Conservation (phyloP, 192 early-diverging fungal genomes). For the Powellomyces hirtus region DNA sequence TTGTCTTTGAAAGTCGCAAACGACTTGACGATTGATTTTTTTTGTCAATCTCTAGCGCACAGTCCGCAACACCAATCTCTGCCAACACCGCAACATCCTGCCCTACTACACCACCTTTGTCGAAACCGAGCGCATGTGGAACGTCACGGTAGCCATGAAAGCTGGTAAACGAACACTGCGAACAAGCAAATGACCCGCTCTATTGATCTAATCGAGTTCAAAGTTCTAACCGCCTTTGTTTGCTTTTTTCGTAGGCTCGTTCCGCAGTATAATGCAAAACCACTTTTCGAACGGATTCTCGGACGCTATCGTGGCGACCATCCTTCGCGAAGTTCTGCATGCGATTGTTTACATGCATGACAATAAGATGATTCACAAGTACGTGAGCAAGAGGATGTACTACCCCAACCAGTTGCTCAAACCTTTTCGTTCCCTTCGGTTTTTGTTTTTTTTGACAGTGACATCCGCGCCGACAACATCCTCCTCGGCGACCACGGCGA, state of each 20-base stretch:
- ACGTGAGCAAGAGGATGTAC: not conserved
- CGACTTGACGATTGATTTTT: not conserved
- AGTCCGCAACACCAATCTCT: conserved; percentile 43
- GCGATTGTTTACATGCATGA: conserved; percentile 57
- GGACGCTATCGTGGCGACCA: conserved; percentile 50
- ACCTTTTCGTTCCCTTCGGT: not conserved
- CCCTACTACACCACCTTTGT: conserved; percentile 53
- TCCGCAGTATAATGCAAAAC: conserved; percentile 45
- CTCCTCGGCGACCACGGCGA: conserved; percentile 51
- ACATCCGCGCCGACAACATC: conserved; percentile 59
- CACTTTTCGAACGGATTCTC: conserved; percentile 49
- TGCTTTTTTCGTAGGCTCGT: conserved; percentile 36
- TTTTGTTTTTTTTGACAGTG: conserved; percentile 28
- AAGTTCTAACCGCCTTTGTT: not conserved
- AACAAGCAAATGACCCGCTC: not conserved
- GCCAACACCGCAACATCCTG: conserved; percentile 51
- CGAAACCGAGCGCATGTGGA: conserved; percentile 57
- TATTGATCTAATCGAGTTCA: not conserved
- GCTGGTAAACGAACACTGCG: conserved; percentile 29
- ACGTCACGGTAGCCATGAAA: conserved; percentile 52
- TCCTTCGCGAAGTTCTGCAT: conserved; percentile 51
- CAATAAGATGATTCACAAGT: conserved; percentile 63
- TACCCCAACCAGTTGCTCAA: not conserved
- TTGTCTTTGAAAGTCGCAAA: no score
- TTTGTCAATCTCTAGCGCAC: conserved; percentile 36